A percentile compares a stretch with the other conserved stretches of the same genome.
Conservation (phyloP, 1,284 basidiomycete genomes). For the Stereum hirsutum region DNA sequence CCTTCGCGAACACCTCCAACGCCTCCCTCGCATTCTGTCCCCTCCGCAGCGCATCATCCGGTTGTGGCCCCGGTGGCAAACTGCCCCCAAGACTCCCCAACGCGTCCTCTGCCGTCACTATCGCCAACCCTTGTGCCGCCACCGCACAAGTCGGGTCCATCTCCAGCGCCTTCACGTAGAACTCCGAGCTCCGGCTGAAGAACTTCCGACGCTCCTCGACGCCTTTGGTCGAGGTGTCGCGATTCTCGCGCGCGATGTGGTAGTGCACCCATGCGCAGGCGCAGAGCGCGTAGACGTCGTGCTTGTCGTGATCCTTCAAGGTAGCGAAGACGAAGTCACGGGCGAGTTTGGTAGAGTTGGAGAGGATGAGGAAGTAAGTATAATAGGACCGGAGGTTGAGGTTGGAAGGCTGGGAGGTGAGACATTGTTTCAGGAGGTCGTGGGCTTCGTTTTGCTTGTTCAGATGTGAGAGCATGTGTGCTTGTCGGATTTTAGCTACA, state of each 20-base stretch:
- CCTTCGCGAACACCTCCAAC: constrained; percentile 79
- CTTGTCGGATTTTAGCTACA: constrained; percentile 84
- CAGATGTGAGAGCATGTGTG: constrained; percentile 61
- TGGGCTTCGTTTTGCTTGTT: constrained; percentile 77
- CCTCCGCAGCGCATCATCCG: constrained; percentile 59
- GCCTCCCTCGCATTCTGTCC: constrained; percentile 75
- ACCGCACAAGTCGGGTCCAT: constrained; percentile 79
- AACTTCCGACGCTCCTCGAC: constrained; percentile 66
- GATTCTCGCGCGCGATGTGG: constrained; percentile 73
- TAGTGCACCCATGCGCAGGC: constrained; percentile 83
- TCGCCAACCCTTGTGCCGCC: constrained; percentile 89
- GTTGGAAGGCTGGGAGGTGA: constrained; percentile 60
- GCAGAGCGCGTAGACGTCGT: constrained; percentile 87
- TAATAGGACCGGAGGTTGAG: constrained; percentile 83
- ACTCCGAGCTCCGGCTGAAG: constrained; percentile 79
- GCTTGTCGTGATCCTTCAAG: constrained; percentile 73
- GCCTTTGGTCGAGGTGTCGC: constrained; percentile 46
- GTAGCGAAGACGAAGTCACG: constrained; percentile 83
- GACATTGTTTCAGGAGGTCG: constrained; percentile 79
- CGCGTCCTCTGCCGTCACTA: constrained; percentile 85
- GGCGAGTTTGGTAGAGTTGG: constrained; percentile 60
- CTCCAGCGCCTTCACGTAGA: constrained; percentile 83
- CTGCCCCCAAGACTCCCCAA: constrained; percentile 54
- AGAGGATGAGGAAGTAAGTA: constrained; percentile 80
- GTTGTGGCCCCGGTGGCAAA: constrained; percentile 30